Conservation (phyloP, 805 yeast species). For the Candida railenensis region DNA sequence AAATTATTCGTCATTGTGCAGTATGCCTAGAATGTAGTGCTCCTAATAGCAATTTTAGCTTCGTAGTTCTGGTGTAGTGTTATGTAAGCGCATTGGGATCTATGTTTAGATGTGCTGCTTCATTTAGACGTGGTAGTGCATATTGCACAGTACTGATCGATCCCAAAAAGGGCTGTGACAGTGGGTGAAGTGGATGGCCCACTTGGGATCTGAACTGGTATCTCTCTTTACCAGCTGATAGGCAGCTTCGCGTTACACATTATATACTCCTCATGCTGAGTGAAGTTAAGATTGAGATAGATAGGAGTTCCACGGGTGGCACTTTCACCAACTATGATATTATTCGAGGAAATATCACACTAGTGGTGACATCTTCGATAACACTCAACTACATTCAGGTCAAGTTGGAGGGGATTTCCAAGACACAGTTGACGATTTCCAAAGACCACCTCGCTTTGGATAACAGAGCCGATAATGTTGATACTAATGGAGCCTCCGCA, state of each 20-base stretch:
- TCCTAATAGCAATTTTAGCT: not conserved
- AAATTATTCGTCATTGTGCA: too few species aligned
- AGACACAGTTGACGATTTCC: constrained; percentile 34
- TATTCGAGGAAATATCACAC: constrained; percentile 38
- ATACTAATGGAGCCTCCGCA: not conserved
- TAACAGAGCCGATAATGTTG: constrained; percentile 2
- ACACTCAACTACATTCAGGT: constrained; percentile 48
- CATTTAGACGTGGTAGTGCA: not conserved
- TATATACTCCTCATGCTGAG: constrained; percentile 1
- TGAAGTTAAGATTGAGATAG: constrained; percentile 33
- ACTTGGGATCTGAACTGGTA: too few species aligned
- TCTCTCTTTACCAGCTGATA: too few species aligned
- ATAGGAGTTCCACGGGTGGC: constrained; percentile 33
- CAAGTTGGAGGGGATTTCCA: constrained; percentile 50
- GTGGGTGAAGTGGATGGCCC: too few species aligned
- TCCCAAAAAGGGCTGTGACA: too few species aligned
- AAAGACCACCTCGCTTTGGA: not conserved
- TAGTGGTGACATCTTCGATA: constrained; percentile 41
- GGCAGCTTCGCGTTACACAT: too few species aligned
- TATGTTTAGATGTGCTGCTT: not conserved
- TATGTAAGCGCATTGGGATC: not conserved
- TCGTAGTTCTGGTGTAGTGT: not conserved
- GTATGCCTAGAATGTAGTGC: too few species aligned
- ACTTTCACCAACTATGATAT: constrained; percentile 48
- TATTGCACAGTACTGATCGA: too few species aligned